A percentile compares a stretch with the other conserved stretches of the same genome.
Conservation (phyloP, 192 early-diverging fungal genomes). For the Backusella tuberculispora region DNA sequence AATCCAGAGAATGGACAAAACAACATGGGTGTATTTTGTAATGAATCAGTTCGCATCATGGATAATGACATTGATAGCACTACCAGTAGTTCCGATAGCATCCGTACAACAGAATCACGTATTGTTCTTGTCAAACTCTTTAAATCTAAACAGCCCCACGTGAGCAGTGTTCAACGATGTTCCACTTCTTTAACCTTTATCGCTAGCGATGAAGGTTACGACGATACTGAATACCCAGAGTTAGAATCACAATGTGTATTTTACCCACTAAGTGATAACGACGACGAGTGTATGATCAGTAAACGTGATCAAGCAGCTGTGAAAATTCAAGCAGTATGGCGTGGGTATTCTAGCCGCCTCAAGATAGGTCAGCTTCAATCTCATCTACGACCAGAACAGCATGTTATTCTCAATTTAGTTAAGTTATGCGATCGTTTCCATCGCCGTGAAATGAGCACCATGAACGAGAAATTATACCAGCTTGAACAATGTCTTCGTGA, state of each 20-base stretch:
- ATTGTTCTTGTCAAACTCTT: conserved; percentile 1
- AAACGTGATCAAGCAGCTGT: conserved; percentile 23
- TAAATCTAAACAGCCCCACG: neutral
- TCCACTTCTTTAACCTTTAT: neutral
- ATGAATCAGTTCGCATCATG: conserved; percentile 15
- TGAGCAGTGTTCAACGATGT: neutral
- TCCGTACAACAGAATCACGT: conserved; percentile 4
- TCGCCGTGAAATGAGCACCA: conserved; percentile 15
- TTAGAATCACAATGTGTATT: conserved; percentile 31
- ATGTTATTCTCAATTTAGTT: neutral
- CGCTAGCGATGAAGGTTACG: conserved; percentile 27
- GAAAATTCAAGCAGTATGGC: conserved; percentile 29
- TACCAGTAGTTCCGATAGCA: conserved; percentile 2
- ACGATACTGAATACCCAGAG: conserved; percentile 20
- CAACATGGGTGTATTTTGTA: conserved; percentile 14
- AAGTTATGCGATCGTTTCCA: conserved; percentile 5
- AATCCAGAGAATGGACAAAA: conserved; percentile 19
- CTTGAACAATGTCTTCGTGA: conserved; percentile 26
- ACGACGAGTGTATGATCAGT: neutral
- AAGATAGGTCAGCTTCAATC: neutral
- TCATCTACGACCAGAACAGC: neutral
- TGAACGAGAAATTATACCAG: conserved; percentile 4
- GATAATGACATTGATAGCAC: conserved; percentile 2
- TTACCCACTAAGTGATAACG: conserved; percentile 17
- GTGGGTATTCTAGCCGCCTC: conserved; percentile 14